Conservation (phyloP, 176 grass and related monocot genomes). For the Musa beccarii region DNA sequence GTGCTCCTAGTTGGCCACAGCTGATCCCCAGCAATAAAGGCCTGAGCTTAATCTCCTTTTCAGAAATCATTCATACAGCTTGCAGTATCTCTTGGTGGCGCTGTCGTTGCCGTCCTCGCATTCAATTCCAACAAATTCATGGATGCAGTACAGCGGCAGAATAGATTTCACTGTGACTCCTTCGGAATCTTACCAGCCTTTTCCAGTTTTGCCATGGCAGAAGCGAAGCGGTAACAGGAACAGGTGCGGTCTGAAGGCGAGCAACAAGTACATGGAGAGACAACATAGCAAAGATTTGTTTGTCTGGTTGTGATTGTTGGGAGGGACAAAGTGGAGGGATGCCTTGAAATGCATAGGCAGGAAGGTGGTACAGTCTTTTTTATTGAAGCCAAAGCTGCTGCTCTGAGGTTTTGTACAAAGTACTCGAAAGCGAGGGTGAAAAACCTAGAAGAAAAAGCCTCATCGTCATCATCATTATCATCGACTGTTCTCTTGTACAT, state of each 20-base stretch:
- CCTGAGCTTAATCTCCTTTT: neutral
- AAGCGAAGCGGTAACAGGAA: too few species aligned
- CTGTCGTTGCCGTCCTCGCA: too few species aligned
- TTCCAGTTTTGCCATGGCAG: too few species aligned
- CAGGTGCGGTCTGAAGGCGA: neutral
- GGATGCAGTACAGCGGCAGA: too few species aligned
- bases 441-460: too few species aligned
- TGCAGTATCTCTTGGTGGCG: too few species aligned
- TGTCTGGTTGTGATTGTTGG: neutral
- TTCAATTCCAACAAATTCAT: too few species aligned
- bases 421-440: neutral
- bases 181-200: too few species aligned
- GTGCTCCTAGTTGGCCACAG: neutral
- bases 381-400: too few species aligned
- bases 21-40: neutral
- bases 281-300: slow-evolving; percentile 1
- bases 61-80: neutral
- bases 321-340: neutral
- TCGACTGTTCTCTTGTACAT: neutral
- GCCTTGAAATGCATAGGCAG: neutral
- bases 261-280: neutral
- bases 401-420: neutral
- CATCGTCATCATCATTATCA: neutral
- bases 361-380: neutral
- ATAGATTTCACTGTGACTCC: too few species aligned